These are phyloP conservation scores for Golubevia sp. DNA, from an alignment of 1,284 basidiomycete genomes.

Conservation along the genomic window DNA sequence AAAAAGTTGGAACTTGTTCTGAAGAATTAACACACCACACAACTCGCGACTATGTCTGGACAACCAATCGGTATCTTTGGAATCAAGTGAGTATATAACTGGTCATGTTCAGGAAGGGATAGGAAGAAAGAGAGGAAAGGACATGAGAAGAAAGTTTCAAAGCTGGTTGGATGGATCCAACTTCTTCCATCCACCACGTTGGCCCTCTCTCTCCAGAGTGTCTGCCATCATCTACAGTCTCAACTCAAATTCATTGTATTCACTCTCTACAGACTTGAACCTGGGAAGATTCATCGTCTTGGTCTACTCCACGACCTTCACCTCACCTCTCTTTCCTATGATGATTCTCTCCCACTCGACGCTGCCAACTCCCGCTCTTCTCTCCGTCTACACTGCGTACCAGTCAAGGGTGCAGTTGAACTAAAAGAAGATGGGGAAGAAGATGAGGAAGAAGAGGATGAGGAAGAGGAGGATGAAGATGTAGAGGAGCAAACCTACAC, in stretches of 20 bases:
- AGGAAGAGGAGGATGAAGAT: not conserved
- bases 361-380: conserved; percentile 48
- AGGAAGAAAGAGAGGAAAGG: not conserved
- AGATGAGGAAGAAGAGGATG: not conserved
- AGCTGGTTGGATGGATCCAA: not conserved
- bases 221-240: too few species aligned
- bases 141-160: not conserved
- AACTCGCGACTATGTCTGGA: too few species aligned
- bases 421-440: conserved; percentile 14
- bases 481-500: conserved; percentile 37
- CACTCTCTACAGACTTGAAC: conserved; percentile 12
- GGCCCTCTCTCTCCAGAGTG: too few species aligned
- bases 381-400: conserved; percentile 25
- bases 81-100: too few species aligned
- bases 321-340: conserved; percentile 54
- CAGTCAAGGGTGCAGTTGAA: conserved; percentile 24
- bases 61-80: too few species aligned
- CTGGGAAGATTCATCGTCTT: conserved; percentile 49
- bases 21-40: too few species aligned
- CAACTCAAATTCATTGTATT: not conserved
- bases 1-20: too few species aligned
- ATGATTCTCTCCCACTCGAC: conserved; percentile 34
- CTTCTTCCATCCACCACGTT: not conserved
- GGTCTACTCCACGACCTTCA: conserved; percentile 47
- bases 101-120: not conserved